Conservation (phyloP, 2,329 filamentous ascomycete genomes). For the Endocalyx cinctus region DNA sequence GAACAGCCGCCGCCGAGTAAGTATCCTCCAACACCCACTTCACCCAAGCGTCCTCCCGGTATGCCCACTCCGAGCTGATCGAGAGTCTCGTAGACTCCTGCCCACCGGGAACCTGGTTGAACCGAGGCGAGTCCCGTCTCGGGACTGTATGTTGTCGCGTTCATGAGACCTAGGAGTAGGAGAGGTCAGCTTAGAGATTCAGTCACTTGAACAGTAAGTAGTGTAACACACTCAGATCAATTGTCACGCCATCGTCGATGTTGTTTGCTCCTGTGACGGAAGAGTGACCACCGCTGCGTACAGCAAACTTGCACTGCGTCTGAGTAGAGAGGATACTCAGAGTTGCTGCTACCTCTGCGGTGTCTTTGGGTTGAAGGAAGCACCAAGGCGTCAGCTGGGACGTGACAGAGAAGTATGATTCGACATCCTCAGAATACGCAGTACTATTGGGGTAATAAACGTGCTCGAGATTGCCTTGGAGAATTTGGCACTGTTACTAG, state of each 20-base stretch:
- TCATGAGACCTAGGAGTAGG: not conserved
- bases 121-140: slow-evolving; percentile 16
- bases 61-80: slow-evolving; percentile 23
- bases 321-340: not conserved
- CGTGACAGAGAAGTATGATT: slow-evolving; percentile 1
- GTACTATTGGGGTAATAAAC: not conserved
- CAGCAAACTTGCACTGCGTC: slow-evolving; percentile 24
- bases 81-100: slow-evolving; percentile 25
- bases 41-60: slow-evolving; percentile 21
- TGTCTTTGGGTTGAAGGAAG: slow-evolving; percentile 1
- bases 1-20: slow-evolving; percentile 34
- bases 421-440: not conserved
- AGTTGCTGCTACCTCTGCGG: not conserved
- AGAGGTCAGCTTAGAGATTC: not conserved
- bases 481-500: not conserved
- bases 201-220: not conserved
- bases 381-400: not conserved
- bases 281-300: slow-evolving; percentile 35
- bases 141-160: slow-evolving; percentile 5
- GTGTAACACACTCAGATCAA: slow-evolving; percentile 22
- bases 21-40: slow-evolving; percentile 30
- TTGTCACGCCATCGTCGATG: slow-evolving; percentile 23
- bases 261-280: slow-evolving; percentile 28
- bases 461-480: not conserved
- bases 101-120: slow-evolving; percentile 18